Evolutionary conservation across 441 rosid genomes (phyloP).

Genomic region (Populus hybrid): DNA sequence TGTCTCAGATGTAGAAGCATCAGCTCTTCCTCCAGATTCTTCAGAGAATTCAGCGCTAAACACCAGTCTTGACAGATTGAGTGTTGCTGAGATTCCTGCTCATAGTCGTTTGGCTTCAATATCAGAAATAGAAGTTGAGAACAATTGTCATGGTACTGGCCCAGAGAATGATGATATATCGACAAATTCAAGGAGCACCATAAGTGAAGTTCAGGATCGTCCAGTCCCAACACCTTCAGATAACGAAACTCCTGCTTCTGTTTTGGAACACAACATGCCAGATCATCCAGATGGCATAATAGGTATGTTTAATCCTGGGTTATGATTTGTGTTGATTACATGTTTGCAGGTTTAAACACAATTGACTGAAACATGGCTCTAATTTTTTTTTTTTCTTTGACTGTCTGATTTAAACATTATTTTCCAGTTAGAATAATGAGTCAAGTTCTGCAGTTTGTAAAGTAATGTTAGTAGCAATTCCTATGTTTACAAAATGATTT

Average conservation of each 20-base stretch:
- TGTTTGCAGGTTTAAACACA: not conserved
- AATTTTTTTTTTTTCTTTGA: not conserved
- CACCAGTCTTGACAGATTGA: constrained; percentile 27
- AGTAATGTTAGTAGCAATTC: not conserved
- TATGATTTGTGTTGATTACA: not conserved
- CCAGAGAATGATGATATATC: constrained; percentile 40
- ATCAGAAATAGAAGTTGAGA: constrained; percentile 62
- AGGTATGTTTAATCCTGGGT: constrained; percentile 40
- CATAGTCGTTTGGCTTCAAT: constrained; percentile 40
- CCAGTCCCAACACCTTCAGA: constrained; percentile 30
- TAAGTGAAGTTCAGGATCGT: constrained; percentile 39
- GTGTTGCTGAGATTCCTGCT: constrained; percentile 36
- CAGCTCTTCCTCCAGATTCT: constrained; percentile 32
- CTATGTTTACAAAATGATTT: constrained; percentile 6
- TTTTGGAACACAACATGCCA: constrained; percentile 36
- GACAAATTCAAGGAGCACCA: constrained; percentile 33
- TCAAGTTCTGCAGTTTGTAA: not conserved
- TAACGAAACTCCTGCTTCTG: constrained; percentile 31
- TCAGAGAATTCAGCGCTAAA: not conserved
- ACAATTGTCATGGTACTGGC: constrained; percentile 29
- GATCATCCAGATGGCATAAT: constrained; percentile 43
- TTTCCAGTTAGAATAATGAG: not conserved
- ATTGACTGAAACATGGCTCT: not conserved
- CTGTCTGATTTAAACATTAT: not conserved
- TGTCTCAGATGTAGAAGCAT: constrained; percentile 34